phyloP scores from a whole-genome alignment of 2,329 filamentous ascomycete species.

The Tolypocladium capitatum region DNA sequence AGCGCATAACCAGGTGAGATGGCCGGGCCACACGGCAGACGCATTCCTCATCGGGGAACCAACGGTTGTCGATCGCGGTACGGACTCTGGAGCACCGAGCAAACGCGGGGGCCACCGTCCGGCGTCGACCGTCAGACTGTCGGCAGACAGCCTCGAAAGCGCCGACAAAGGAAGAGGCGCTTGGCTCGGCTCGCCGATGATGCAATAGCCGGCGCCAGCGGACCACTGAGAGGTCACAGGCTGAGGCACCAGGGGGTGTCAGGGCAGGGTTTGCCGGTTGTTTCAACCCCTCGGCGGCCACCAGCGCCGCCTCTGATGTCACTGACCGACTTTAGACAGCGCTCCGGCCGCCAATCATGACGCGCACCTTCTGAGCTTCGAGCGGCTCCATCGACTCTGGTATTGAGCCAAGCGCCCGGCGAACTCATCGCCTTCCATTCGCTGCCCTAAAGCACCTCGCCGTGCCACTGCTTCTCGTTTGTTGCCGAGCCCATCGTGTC shows the following conservation, averaged over 20 bases:
- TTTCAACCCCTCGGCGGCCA: constrained; percentile 20
- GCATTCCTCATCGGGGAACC: neutral
- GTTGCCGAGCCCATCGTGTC: neutral
- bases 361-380: neutral
- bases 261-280: neutral
- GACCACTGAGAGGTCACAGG: neutral
- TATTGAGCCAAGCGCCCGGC: neutral
- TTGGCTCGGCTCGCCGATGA: neutral
- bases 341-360: neutral
- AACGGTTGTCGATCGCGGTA: neutral
- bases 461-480: neutral
- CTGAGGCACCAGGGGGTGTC: neutral
- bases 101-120: neutral
- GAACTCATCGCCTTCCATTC: neutral
- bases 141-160: neutral
- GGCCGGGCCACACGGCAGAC: neutral
- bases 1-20: too few species aligned
- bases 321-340: constrained; percentile 6
- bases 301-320: constrained; percentile 25
- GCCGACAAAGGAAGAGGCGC: neutral
- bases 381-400: neutral
- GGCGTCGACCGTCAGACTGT: neutral
- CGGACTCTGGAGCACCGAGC: too few species aligned
- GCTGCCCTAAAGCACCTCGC: neutral
- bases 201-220: constrained; percentile 3